Evolutionary conservation across 306 rosid species (phyloP).

Genomic region (apple (Malus domestica)): ASM211411v1 NC_041800.1:32848733-32849232

Average conservation of each 20-base stretch:
- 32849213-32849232: neutral
- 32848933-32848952: neutral
- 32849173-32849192: conserved; percentile 18
- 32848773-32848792: no score
- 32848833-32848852: no score
- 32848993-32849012: neutral
- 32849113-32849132: conserved; percentile 18
- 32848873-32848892: neutral
- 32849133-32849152: conserved; percentile 60
- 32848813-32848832: no score
- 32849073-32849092: neutral
- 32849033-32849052: neutral
- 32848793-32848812: no score
- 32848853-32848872: neutral
- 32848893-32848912: neutral
- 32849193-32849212: conserved; percentile 13
- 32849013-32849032: neutral
- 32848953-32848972: neutral
- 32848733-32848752: no score
- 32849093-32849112: neutral
- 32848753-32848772: no score
- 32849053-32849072: neutral
- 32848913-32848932: neutral
- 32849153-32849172: conserved; percentile 38
- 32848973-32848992: neutral